A percentile compares a stretch with the other conserved stretches of the same genome.
phyloP scores from a whole-genome alignment of 2,329 filamentous ascomycete genomes.

The Paecilomyces dactylethromorphus region DNA sequence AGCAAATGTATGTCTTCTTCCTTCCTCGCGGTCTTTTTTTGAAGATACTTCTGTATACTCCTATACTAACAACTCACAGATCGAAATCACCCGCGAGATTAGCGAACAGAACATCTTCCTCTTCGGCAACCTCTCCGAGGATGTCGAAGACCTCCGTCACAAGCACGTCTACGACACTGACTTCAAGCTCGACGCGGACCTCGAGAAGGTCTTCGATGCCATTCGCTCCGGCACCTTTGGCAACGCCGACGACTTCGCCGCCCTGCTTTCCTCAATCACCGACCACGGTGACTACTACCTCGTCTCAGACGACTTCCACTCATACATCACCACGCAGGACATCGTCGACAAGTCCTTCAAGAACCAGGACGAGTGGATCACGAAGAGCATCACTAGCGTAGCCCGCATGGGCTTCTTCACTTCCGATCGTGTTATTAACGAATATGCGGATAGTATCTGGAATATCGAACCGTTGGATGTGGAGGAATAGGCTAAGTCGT shows the following conservation, averaged over 20 bases:
- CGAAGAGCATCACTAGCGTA: conserved; percentile 82
- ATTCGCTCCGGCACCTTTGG: conserved; percentile 81
- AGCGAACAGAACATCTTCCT: conserved; percentile 97
- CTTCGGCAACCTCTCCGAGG: conserved; percentile 91
- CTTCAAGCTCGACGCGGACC: conserved; percentile 68
- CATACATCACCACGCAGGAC: conserved; percentile 83
- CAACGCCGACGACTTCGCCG: conserved; percentile 68
- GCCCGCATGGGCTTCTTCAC: conserved; percentile 96
- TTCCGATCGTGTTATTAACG: conserved; percentile 88
- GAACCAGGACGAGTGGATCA: conserved; percentile 87
- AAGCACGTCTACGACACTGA: conserved; percentile 74
- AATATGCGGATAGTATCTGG: conserved; percentile 97
- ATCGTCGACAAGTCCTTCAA: conserved; percentile 88
- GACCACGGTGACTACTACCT: conserved; percentile 97
- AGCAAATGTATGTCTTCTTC: conserved; percentile 67
- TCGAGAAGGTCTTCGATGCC: conserved; percentile 73
- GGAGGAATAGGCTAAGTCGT: conserved; percentile 19
- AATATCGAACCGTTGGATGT: conserved; percentile 75
- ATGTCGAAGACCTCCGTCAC: conserved; percentile 93
- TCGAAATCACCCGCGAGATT: conserved; percentile 95
- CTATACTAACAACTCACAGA: conserved; percentile 44
- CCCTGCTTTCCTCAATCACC: conserved; percentile 74
- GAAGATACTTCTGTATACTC: neutral
- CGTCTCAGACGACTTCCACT: conserved; percentile 94
- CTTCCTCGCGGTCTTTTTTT: neutral